phyloP scores from a whole-genome alignment of 108 stramenopile species.

The Hondaea fermentalgiana region DNA sequence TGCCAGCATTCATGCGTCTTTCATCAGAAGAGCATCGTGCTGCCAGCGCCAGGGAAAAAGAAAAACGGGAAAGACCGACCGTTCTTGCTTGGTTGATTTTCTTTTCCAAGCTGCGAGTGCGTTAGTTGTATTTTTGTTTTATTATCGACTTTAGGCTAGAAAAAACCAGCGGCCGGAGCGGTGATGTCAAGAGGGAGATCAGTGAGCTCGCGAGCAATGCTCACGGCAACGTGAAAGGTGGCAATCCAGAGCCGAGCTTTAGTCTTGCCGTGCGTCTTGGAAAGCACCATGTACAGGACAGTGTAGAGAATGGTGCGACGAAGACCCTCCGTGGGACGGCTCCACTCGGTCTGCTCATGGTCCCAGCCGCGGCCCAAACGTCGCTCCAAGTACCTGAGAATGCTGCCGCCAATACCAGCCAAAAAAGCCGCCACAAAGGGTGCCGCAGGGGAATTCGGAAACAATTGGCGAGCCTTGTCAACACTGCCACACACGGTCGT shows the following conservation, averaged over 20 bases:
- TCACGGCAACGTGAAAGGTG: background rate
- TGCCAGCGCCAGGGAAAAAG: too few species aligned
- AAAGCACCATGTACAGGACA: background rate
- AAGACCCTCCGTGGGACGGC: background rate
- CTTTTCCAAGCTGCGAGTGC: too few species aligned
- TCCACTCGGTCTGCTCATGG: background rate
- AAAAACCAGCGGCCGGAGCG: background rate
- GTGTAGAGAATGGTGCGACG: background rate
- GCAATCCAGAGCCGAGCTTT: background rate
- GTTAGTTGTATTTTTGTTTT: too few species aligned
- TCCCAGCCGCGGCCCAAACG: background rate
- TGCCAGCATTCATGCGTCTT: too few species aligned
- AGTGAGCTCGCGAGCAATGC: background rate
- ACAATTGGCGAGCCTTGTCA: background rate
- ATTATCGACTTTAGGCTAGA: too few species aligned
- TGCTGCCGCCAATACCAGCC: background rate
- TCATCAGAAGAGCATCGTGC: too few species aligned
- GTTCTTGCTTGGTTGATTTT: too few species aligned
- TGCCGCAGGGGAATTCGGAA: background rate
- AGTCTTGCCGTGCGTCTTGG: background rate
- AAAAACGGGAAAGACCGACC: too few species aligned
- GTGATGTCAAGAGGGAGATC: background rate
- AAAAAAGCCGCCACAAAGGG: background rate
- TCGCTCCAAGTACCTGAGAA: background rate
- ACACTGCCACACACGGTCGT: conserved; percentile 9